Conservation (phyloP, 139 green algal genomes). For the Marvania coccoides region DNA sequence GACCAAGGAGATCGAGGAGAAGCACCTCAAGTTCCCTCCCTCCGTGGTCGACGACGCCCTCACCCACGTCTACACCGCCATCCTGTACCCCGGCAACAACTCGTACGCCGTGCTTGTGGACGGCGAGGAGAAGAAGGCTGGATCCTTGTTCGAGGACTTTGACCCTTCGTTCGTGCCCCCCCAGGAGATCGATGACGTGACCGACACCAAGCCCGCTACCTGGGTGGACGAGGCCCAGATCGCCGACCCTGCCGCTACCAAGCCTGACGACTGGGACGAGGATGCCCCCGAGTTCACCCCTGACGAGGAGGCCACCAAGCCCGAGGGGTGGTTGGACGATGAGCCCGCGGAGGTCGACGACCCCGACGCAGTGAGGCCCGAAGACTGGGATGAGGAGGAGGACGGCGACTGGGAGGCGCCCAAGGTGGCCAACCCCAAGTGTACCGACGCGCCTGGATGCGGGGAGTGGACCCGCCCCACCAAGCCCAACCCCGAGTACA, state of each 20-base stretch:
- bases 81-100: constrained; percentile 68
- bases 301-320: constrained; percentile 73
- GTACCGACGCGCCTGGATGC: constrained; percentile 64
- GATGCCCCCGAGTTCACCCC: constrained; percentile 49
- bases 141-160: constrained; percentile 69
- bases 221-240: constrained; percentile 75
- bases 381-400: constrained; percentile 94
- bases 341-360: constrained; percentile 73
- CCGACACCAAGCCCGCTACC: constrained; percentile 76
- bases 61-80: constrained; percentile 70
- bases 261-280: constrained; percentile 91
- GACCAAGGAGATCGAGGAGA: constrained; percentile 84
- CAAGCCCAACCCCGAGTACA: constrained; percentile 85
- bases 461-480: constrained; percentile 80
- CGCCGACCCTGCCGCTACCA: constrained; percentile 69
- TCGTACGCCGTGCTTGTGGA: constrained; percentile 73
- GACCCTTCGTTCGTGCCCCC: constrained; percentile 68
- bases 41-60: constrained; percentile 44
- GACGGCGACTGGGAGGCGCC: constrained; percentile 87
- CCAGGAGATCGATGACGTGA: constrained; percentile 68
- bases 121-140: constrained; percentile 46
- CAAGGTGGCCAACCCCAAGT: constrained; percentile 73
- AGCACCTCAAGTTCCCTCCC: constrained; percentile 77
- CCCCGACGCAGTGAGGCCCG: constrained; percentile 64
- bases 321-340: constrained; percentile 88